Evolutionary conservation across 208 protist genomes (phyloP).

Genomic region (Leishmania lainsoni): DNA sequence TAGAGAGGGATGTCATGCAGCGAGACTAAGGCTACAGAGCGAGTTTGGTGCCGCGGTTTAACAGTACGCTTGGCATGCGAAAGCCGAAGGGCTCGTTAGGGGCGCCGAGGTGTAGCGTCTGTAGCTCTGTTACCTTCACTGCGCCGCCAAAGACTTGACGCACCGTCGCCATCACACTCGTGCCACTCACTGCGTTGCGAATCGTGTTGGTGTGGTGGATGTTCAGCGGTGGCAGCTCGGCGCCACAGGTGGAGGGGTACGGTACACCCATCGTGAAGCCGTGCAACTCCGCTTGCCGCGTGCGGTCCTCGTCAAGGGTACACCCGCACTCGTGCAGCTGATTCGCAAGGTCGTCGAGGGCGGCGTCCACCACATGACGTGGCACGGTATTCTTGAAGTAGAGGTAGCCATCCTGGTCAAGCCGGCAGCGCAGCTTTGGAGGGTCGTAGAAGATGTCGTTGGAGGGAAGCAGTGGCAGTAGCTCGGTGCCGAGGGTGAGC

Average conservation of each 20-base stretch:
- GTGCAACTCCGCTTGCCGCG: slow-evolving; percentile 36
- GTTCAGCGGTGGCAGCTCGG: slow-evolving; percentile 52
- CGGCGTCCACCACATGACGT: slow-evolving; percentile 55
- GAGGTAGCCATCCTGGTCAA: slow-evolving; percentile 86
- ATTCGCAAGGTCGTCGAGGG: slow-evolving; percentile 61
- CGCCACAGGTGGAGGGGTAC: slow-evolving; percentile 40
- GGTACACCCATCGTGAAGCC: slow-evolving; percentile 79
- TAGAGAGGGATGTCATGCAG: slow-evolving; percentile 81
- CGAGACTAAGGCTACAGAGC: slow-evolving; percentile 75
- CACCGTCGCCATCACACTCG: slow-evolving; percentile 82
- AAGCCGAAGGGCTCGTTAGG: slow-evolving; percentile 74
- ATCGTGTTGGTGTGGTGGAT: slow-evolving; percentile 70
- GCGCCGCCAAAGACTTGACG: slow-evolving; percentile 86
- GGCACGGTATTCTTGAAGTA: slow-evolving; percentile 86
- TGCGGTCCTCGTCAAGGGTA: slow-evolving; percentile 57
- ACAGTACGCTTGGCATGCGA: slow-evolving; percentile 73
- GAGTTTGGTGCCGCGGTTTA: slow-evolving; percentile 83
- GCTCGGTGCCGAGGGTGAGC: slow-evolving; percentile 59
- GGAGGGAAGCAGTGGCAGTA: slow-evolving; percentile 71
- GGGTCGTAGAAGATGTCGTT: slow-evolving; percentile 91
- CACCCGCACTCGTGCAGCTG: slow-evolving; percentile 71
- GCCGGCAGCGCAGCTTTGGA: slow-evolving; percentile 74
- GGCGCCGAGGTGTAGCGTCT: slow-evolving; percentile 73
- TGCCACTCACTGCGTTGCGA: slow-evolving; percentile 68
- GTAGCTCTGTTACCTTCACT: slow-evolving; percentile 52